Base-by-base conservation (phyloP, 805 yeast species). In the Helenozyma rhizophorensis region DNA sequence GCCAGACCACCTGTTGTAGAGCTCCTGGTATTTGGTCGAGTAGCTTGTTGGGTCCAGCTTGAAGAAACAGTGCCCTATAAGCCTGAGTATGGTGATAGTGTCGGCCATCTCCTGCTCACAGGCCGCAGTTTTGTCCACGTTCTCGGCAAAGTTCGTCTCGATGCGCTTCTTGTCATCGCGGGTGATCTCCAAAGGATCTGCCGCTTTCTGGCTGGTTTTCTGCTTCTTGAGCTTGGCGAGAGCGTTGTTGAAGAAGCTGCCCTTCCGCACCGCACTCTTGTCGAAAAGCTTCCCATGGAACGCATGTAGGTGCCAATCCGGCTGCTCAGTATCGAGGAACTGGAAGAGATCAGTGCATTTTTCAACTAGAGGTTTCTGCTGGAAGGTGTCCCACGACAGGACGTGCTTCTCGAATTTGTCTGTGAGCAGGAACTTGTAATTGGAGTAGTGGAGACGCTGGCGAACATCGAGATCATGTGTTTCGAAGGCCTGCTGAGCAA, bases 41-140 rank as follows among this genome's bases (percentile, higher is more conserved):
- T 26, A 11, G 16, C 23, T n/a, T 4, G 31, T 19, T 18, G 18
- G 14, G 12, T 26, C 18, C 21, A 14, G 21, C 9, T 25, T 28
- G 18, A 32, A 35, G 30, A 46, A 46, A 33, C 50, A 46, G 27
- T 34, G 43, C 12, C 48, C 47, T 12, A 43, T 43, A 7, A 35
- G 14, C 6, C 50, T 32, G 12, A 42, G 22, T 6, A 46, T 31
- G 9, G 45, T 37, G 42, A 44, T 40, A 9, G 34, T 22, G 28
- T 46, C 50, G 14, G 50, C 48, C 45, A 46, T 46, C 14, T 30
- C 39, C 22, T 36, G 37, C 25, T 46, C 48, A 12, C 33, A 24
- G 2, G 30, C 15, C 2, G 21, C 7, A 7, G 46, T 36, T 4
- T 28, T 21, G 14, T 19, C 14, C 21, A 42, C 17, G 12, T 24